Evolutionary conservation across 2,329 filamentous ascomycete species (phyloP), one percentile per base, ranked within the genome.

Genomic region (Arachnomyces sp.): DNA sequence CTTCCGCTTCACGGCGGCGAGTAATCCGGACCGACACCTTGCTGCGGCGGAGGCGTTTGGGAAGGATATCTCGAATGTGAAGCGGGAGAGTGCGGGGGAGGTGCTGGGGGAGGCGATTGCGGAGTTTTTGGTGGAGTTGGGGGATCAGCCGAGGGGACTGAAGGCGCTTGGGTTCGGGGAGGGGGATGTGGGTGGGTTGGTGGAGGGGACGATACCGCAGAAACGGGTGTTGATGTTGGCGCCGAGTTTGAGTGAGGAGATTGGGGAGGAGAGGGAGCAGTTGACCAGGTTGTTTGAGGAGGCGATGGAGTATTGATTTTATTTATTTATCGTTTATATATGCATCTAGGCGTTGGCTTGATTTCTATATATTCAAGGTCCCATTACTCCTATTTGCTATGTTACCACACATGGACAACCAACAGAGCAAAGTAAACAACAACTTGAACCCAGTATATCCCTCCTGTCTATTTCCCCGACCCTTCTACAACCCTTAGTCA

Each of bases 131-230:
- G 77, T 82, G 9, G 78, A 82, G 17, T 66, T 98, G 11, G 92
- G 92, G 21, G 92, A 93, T 55, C 92, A 98, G 69, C 93, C 93
- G 1, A 74, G 79, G 31, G 93, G 93, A 0, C 64, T 98, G 49
- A 87, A 84, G 66, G 80, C 77, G 29, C 66, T 98, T 9, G 93
- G 92, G 0, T 98, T 96, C 57, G 74, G 74, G 39, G 67, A 63
- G 12, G 76, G 78, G 30, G 78, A 96, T 66, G 71, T 98, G 13
- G 86, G 93, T 48, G 78, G 71, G 7, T 68, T 98, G 47, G 88
- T 98, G 1, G 90, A 96, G 63, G 93, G 92, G 1, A 98, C 92
- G 0, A 81, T 98, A 46, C 92, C 92, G 4, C 92, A 98, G 68
- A 79, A 80, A 41, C 73, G 92, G 49, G 93, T 98, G 40, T 62